These are phyloP conservation scores for Raphidocelis subcapitata DNA, from an alignment of 139 green algal genomes.

Conservation along the genomic window DNA sequence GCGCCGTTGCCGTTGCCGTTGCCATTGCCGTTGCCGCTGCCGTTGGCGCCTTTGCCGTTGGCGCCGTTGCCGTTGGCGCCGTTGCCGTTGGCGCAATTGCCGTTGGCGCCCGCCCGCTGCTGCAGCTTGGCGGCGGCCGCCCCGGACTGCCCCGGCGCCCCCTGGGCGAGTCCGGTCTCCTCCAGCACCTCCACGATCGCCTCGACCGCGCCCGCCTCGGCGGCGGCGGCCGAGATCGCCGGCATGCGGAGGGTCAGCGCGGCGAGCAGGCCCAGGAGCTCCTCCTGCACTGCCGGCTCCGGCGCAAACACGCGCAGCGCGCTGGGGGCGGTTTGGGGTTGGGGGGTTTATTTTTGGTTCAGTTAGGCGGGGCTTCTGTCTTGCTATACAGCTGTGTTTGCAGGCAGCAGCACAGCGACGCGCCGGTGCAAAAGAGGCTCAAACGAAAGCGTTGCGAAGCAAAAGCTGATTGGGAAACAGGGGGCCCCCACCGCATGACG, in stretches of 20 bases:
- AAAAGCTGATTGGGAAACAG: too few species aligned
- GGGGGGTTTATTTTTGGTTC: neutral
- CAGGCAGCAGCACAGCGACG: too few species aligned
- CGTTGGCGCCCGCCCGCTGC: neutral
- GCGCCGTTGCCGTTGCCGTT: conserved; percentile 24
- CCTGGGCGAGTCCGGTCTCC: conserved; percentile 13
- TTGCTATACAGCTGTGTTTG: neutral
- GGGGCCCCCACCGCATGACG: conserved; percentile 30
- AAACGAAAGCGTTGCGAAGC: too few species aligned
- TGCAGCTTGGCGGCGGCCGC: neutral
- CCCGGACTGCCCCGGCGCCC: conserved; percentile 6
- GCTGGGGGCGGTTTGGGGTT: conserved; percentile 3
- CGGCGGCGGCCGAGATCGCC: conserved; percentile 41
- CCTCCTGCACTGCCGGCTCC: conserved; percentile 46
- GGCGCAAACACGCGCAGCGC: conserved; percentile 25
- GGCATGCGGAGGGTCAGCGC: conserved; percentile 76
- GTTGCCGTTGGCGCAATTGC: neutral
- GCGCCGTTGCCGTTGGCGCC: neutral
- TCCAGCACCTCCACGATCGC: conserved; percentile 7
- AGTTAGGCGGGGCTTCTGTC: neutral
- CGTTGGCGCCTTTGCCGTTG: neutral
- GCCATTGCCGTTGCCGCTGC: conserved; percentile 13
- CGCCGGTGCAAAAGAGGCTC: too few species aligned
- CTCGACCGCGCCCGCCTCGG: conserved; percentile 38
- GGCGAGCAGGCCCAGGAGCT: conserved; percentile 69